Evolutionary conservation across 2,329 filamentous ascomycete species (phyloP).

Genomic region (Pseudogymnoascus sp.): DNA sequence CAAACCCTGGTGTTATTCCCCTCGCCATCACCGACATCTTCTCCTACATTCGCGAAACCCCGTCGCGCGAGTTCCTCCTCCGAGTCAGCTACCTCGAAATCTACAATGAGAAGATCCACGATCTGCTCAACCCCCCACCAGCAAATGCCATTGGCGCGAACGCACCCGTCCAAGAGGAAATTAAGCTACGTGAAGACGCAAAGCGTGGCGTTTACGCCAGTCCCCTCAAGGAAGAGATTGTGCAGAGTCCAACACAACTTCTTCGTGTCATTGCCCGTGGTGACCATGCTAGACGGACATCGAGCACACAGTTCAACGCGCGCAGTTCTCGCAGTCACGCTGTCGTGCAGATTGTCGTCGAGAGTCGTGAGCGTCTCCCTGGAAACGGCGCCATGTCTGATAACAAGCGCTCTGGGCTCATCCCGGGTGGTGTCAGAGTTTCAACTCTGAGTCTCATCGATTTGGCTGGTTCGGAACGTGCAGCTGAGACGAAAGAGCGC

Average conservation of each 20-base stretch:
- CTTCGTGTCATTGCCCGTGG: constrained; percentile 90
- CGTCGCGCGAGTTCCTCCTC: constrained; percentile 84
- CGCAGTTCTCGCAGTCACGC: constrained; percentile 96
- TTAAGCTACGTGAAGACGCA: constrained; percentile 92
- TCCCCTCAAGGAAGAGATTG: constrained; percentile 94
- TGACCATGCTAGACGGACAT: constrained; percentile 80
- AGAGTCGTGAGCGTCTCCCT: constrained; percentile 80
- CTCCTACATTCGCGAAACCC: constrained; percentile 96
- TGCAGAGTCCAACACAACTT: constrained; percentile 93
- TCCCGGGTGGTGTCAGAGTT: constrained; percentile 85
- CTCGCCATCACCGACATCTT: constrained; percentile 98
- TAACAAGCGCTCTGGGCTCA: constrained; percentile 59
- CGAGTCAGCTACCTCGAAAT: constrained; percentile 98
- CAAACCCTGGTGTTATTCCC: constrained; percentile 91
- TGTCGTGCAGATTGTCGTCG: constrained; percentile 96
- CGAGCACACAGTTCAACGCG: constrained; percentile 94
- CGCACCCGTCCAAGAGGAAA: constrained; percentile 69
- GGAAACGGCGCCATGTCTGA: constrained; percentile 38
- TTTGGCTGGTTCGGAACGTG: constrained; percentile 90
- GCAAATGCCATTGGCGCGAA: constrained; percentile 45
- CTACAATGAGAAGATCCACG: constrained; percentile 96
- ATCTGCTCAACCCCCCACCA: constrained; percentile 71
- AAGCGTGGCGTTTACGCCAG: constrained; percentile 95
- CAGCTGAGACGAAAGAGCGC: constrained; percentile 89
- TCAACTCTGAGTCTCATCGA: constrained; percentile 94